Evolutionary conservation across 257 asterid species (phyloP), one percentile per base, ranked within the genome.

Genomic region (Solanum dulcamara): DNA sequence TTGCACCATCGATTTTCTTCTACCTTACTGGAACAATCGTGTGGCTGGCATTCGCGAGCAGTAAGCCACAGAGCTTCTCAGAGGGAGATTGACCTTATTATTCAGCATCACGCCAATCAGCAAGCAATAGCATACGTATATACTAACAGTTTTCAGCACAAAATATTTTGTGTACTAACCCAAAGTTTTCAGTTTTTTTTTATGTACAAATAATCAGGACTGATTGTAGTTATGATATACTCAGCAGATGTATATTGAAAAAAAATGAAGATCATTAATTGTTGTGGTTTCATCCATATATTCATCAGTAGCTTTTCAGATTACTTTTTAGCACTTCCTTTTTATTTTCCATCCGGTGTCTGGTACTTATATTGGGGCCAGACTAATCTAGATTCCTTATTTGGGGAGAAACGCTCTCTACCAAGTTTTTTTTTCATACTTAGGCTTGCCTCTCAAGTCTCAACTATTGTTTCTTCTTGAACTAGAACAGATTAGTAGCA

Each of bases 21-120:
- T 96, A 96, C 97, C 94, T 96, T 22, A 95, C 98, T 33, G 99
- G 99, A 67, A 95, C 99, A 17, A 24, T 96, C 18, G 94, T 95
- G 62, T 96, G 99, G 99, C 88, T 96, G 91, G 91, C 92, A 46
- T 88, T 96, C 44, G 99, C 99, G 4, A 96, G 99, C 93, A 95
- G 98, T 87, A 85, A 94, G 89, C 97, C 97, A 7, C 97, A 95
- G 84, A 91, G 88, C 75, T 96, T 96, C 93, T 89, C 91, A 3
- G 90, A 87, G 87, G 87, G 84, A 17, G 93, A 93, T 74, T 83
- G 80, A 83, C 60, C 46, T 28, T 48, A 44, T 77, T 77, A 77
- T 28, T 7, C 64, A 77, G 28, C 62, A 1, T 72, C 28, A 30
- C 30, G 42, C 48, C n/a, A 22, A 77, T 77, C 62, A 28, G 38